Percentiles rank a stretch among this genome's conserved stretches.
Evolutionary conservation across 305 asterid species (phyloP).

Genomic region (Solanum aculeatissimum): DNA sequence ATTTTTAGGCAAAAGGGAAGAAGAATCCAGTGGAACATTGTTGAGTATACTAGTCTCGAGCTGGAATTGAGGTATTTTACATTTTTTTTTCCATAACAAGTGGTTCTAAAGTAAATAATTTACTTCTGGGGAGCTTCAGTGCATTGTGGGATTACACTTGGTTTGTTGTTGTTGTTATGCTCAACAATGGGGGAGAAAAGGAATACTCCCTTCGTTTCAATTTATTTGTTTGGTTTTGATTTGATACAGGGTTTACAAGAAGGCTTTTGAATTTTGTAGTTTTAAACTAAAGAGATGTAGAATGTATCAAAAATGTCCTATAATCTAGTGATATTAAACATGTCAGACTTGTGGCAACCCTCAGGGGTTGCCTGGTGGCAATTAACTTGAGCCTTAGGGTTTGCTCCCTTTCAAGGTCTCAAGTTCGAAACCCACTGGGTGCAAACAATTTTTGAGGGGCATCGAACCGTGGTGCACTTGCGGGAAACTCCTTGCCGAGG

Average conservation of each 20-base stretch:
- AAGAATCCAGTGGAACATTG: neutral
- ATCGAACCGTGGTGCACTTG: too few species aligned
- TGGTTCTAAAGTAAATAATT: neutral
- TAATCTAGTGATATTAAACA: neutral
- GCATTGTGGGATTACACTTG: neutral
- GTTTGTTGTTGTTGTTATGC: neutral
- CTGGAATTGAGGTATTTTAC: neutral
- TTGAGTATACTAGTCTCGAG: neutral
- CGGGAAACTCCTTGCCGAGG: too few species aligned
- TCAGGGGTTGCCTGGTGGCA: too few species aligned
- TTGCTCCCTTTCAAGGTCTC: too few species aligned
- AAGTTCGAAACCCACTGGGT: too few species aligned
- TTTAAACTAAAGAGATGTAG: neutral
- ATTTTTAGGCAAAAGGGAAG: neutral
- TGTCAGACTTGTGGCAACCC: too few species aligned
- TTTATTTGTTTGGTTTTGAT: neutral
- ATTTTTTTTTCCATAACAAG: neutral
- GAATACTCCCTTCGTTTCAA: neutral
- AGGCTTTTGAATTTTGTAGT: neutral
- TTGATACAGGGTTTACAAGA: neutral
- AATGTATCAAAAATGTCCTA: neutral
- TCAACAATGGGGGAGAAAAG: neutral
- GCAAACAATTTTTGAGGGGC: too few species aligned
- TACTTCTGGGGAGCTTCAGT: neutral
- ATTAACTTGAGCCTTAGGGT: too few species aligned